Conservation (phyloP, 139 green algal species). For the Picochlorum sp. region DNA sequence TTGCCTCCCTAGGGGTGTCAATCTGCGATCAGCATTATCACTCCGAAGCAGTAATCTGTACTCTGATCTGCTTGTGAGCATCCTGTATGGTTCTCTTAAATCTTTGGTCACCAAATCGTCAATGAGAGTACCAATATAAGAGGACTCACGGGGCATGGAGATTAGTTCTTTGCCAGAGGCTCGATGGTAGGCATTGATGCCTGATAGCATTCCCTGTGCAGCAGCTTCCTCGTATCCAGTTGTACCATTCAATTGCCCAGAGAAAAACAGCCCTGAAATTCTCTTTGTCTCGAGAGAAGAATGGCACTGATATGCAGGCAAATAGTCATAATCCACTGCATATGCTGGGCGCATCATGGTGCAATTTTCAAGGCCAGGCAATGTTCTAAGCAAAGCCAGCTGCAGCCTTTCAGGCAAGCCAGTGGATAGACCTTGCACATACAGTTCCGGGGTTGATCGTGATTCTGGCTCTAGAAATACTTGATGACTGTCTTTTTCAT, state of each 20-base stretch:
- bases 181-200: slow-evolving; percentile 75
- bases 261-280: slow-evolving; percentile 87
- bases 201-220: slow-evolving; percentile 82
- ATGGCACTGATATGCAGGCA: slow-evolving; percentile 86
- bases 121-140: slow-evolving; percentile 88
- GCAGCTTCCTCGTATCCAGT: slow-evolving; percentile 94
- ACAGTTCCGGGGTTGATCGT: slow-evolving; percentile 84
- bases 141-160: slow-evolving; percentile 56
- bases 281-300: slow-evolving; percentile 84
- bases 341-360: slow-evolving; percentile 90
- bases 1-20: slow-evolving; percentile 81
- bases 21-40: slow-evolving; percentile 89
- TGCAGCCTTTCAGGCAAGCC: slow-evolving; percentile 87
- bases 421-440: slow-evolving; percentile 88
- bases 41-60: slow-evolving; percentile 85
- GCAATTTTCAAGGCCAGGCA: slow-evolving; percentile 79
- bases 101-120: slow-evolving; percentile 97
- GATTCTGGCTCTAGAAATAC: slow-evolving; percentile 96
- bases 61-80: slow-evolving; percentile 86
- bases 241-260: slow-evolving; percentile 95
- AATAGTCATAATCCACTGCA: slow-evolving; percentile 98
- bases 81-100: slow-evolving; percentile 90
- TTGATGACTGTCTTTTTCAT: slow-evolving; percentile 84
- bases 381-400: slow-evolving; percentile 79
- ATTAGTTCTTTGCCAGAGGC: slow-evolving; percentile 40